A percentile compares a stretch with the other conserved stretches of the same genome.
phyloP scores from a whole-genome alignment of 2,329 filamentous ascomycete species.

The Trichoderma harzianum region DNA sequence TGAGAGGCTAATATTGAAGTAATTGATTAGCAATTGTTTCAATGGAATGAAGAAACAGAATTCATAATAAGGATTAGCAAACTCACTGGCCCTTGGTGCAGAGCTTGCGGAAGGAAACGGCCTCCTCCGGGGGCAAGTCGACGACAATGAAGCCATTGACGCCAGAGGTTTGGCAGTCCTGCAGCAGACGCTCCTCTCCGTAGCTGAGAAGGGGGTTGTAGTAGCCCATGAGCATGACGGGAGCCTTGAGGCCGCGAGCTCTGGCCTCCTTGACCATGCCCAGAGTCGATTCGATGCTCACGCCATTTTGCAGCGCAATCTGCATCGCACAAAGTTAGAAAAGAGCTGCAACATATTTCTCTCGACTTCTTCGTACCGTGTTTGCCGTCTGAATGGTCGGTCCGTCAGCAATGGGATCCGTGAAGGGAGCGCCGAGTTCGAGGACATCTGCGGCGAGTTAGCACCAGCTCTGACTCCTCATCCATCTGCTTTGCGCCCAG shows the following conservation, averaged over 20 bases:
- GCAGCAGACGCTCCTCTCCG: conserved; percentile 83
- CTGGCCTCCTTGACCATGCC: conserved; percentile 81
- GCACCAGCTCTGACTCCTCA: not conserved
- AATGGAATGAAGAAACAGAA: not conserved
- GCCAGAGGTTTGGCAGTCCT: conserved; percentile 78
- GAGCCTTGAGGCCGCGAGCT: conserved; percentile 70
- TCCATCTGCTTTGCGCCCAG: not conserved
- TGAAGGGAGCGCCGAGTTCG: conserved; percentile 94
- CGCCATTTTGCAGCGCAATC: conserved; percentile 79
- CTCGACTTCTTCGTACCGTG: conserved; percentile 53
- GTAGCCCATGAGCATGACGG: conserved; percentile 96
- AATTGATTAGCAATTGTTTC: not conserved
- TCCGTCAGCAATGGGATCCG: conserved; percentile 95
- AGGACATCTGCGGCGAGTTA: conserved; percentile 64
- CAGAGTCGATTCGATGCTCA: conserved; percentile 75
- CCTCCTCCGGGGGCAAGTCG: conserved; percentile 93
- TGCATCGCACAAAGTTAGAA: conserved; percentile 23
- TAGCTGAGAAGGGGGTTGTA: conserved; percentile 96
- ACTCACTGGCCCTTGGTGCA: conserved; percentile 72
- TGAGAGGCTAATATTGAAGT: conserved; percentile 58
- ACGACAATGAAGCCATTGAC: conserved; percentile 97
- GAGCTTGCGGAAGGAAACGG: conserved; percentile 81
- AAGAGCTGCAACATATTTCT: not conserved
- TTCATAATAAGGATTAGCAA: not conserved
- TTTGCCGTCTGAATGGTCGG: conserved; percentile 96